A percentile compares a stretch with the other conserved stretches of the same genome.
These are phyloP conservation scores for Pythium folliculosum DNA, from an alignment of 352 stramenopile species.

Conservation along the genomic window DNA sequence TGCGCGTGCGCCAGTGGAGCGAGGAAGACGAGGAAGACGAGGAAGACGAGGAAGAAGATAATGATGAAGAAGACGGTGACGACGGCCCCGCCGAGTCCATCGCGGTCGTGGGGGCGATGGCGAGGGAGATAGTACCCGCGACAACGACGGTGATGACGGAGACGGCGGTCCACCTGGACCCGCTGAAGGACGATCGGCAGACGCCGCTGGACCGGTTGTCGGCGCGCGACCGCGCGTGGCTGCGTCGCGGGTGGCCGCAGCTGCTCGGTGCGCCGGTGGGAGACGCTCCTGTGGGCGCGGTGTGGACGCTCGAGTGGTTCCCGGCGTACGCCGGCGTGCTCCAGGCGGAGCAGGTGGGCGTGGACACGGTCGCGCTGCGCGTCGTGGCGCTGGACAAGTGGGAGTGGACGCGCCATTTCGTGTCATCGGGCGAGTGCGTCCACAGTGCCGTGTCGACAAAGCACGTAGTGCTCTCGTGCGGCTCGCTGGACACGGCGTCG, in stretches of 20 bases:
- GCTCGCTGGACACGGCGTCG: constrained; percentile 18
- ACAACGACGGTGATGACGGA: neutral
- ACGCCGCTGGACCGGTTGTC: constrained; percentile 12
- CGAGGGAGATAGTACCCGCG: neutral
- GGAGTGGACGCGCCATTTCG: constrained; percentile 39
- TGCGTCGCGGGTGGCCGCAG: constrained; percentile 11
- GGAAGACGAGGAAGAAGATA: neutral
- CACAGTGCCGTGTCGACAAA: constrained; percentile 41
- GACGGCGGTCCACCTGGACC: constrained; percentile 14
- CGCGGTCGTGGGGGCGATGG: too few relatives aligned
- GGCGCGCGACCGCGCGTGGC: constrained; percentile 2
- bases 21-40: neutral
- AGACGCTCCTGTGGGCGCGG: neutral
- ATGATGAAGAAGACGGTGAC: too few relatives aligned
- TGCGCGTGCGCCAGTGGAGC: neutral
- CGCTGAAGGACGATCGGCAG: constrained; percentile 8
- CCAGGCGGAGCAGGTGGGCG: constrained; percentile 35
- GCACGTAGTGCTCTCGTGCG: constrained; percentile 35
- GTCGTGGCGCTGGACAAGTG: constrained; percentile 50
- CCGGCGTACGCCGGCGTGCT: constrained; percentile 49
- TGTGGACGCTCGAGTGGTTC: constrained; percentile 38
- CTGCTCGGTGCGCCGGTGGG: neutral
- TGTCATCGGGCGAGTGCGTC: constrained; percentile 33
- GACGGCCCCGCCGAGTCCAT: neutral
- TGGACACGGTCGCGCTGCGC: constrained; percentile 31